Evolutionary conservation across 805 yeast genomes (phyloP).

Genomic region (Wickerhamomyces kurtzmanii): DNA sequence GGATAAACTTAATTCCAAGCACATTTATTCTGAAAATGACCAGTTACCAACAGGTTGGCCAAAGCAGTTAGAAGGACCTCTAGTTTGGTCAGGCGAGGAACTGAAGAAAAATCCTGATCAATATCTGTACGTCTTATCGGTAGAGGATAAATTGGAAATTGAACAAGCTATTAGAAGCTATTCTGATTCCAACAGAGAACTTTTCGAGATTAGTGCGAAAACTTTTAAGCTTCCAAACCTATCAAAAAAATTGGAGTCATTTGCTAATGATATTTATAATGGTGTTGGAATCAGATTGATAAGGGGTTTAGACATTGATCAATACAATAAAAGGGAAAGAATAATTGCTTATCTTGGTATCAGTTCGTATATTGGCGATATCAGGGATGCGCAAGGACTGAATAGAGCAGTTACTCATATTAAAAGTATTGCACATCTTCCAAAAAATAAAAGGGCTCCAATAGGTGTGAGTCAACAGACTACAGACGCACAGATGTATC

Average conservation of each 20-base stretch:
- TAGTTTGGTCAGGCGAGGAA: conserved; percentile 1
- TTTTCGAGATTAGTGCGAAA: neutral
- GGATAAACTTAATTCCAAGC: conserved; percentile 1
- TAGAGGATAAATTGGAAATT: conserved; percentile 1
- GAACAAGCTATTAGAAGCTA: conserved; percentile 1
- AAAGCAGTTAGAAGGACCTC: conserved; percentile 1
- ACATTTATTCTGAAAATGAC: too few species aligned
- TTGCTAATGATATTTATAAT: conserved; percentile 1
- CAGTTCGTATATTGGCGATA: conserved; percentile 1
- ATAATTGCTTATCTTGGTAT: conserved; percentile 1
- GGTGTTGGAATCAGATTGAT: conserved; percentile 2
- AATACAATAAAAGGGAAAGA: neutral
- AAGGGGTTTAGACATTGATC: conserved; percentile 1
- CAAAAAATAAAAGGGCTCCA: conserved; percentile 1
- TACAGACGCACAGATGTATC: conserved; percentile 3
- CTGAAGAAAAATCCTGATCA: neutral
- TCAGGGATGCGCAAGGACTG: conserved; percentile 3
- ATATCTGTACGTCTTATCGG: conserved; percentile 1
- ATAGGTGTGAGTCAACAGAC: conserved; percentile 3
- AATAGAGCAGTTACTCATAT: conserved; percentile 3
- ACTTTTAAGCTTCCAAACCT: conserved; percentile 1
- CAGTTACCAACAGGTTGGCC: conserved; percentile 2
- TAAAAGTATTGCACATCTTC: conserved; percentile 3
- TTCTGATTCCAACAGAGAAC: too few species aligned
- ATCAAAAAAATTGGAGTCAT: neutral